Conservation (phyloP, 108 stramenopile genomes). For the Skeletonema grethae region DNA sequence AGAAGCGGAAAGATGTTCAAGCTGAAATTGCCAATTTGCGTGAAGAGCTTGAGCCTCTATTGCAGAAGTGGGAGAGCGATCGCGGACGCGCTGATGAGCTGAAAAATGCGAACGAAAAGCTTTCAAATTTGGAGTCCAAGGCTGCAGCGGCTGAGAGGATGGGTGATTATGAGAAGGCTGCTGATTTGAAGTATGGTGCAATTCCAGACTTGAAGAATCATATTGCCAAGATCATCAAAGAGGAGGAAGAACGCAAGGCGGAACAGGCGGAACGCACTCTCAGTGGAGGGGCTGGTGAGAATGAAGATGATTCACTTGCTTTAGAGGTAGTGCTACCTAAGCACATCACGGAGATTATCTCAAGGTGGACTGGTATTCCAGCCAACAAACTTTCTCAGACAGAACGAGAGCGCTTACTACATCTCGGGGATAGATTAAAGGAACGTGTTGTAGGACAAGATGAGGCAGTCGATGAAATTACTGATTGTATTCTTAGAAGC, state of each 20-base stretch:
- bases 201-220: constrained; percentile 85
- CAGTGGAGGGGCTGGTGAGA: constrained; percentile 68
- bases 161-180: constrained; percentile 93
- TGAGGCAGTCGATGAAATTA: constrained; percentile 75
- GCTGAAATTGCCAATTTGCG: constrained; percentile 69
- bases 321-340: constrained; percentile 91
- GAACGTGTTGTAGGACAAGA: constrained; percentile 87
- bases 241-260: constrained; percentile 52
- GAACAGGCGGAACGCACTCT: constrained; percentile 26
- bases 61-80: constrained; percentile 89
- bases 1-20: constrained; percentile 71
- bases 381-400: constrained; percentile 75
- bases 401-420: constrained; percentile 83
- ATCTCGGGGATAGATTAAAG: constrained; percentile 64
- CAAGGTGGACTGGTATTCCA: constrained; percentile 88
- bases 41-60: constrained; percentile 75
- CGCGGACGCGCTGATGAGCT: constrained; percentile 76
- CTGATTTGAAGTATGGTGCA: constrained; percentile 91
- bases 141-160: constrained; percentile 95
- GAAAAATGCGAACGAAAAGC: constrained; percentile 83
- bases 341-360: constrained; percentile 87
- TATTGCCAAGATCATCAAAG: constrained; percentile 57
- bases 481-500: constrained; percentile 66
- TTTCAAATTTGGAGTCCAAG: constrained; percentile 81
- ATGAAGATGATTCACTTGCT: constrained; percentile 76